Evolutionary conservation across 228 moss, liverwort and hornwort genomes (phyloP), one percentile per base, ranked within the genome.

Genomic region (Sphagnum fallax): DNA sequence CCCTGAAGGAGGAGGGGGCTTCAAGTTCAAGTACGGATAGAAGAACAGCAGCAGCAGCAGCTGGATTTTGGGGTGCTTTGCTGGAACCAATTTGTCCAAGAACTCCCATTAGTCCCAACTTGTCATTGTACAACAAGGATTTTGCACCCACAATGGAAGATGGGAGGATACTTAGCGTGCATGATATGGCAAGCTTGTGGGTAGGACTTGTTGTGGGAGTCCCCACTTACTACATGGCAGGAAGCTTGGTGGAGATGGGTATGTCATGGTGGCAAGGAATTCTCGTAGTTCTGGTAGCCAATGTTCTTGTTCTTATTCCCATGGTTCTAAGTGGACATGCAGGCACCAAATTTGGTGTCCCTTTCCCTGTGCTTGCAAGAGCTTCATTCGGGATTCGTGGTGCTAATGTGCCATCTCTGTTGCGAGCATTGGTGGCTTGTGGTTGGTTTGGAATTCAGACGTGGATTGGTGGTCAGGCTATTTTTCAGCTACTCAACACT

Each of bases 181-280:
- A 82, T 90, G 92, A 95, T 75, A 72, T 95, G 86, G 83, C 94
- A 51, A 88, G 94, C 52, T 66, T 92, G 48, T 95, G 94, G 94
- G 79, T 95, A 50, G 94, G 94, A 48, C 69, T 95, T 16, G 94
- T 95, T 59, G 92, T 95, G 0, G 92, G 92, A 8, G 91, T 95
- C 13, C 94, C 94, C 12, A 91, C 92, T 15, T 95, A 95, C 53
- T 95, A 95, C 70, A 92, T 95, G 94, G 94, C 94, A 49, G 94
- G 94, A 18, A 91, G 88, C 75, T 70, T 95, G 70, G 94, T 95
- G 68, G 94, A 95, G 79, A 88, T 95, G 94, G 94, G 94, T 0
- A 95, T 95, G 94, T 79, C 94, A 9, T 95, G 94, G 94, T 90
- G 87, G 94, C 88, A 95, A 75, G 94, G 92, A 48, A 92, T 95